Conservation (phyloP, 2,329 filamentous ascomycete genomes). For the Gaeumannomyces sp. region DNA sequence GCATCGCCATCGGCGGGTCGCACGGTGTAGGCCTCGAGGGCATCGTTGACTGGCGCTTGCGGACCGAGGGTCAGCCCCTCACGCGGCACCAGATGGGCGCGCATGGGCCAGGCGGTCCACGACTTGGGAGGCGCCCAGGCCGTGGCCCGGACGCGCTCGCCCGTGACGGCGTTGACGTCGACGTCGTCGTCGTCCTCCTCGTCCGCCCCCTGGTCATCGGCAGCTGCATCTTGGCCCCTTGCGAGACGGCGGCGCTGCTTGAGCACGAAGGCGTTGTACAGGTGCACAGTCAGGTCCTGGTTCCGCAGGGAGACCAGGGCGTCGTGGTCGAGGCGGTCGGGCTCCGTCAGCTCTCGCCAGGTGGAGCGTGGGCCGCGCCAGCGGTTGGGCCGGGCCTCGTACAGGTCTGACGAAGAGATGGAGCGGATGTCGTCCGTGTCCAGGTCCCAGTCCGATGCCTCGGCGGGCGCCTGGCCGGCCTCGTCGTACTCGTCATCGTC, state of each 20-base stretch:
- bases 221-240: slow-evolving; percentile 5
- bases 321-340: slow-evolving; percentile 56
- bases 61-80: slow-evolving; percentile 30
- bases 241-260: slow-evolving; percentile 37
- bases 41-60: slow-evolving; percentile 29
- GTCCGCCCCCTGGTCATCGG: slow-evolving; percentile 27
- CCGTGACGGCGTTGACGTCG: slow-evolving; percentile 21
- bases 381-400: slow-evolving; percentile 57
- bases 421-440: slow-evolving; percentile 42
- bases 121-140: slow-evolving; percentile 46
- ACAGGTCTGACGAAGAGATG: slow-evolving; percentile 40
- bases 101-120: slow-evolving; percentile 87
- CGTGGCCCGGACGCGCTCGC: slow-evolving; percentile 13
- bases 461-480: slow-evolving; percentile 24
- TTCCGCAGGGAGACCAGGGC: slow-evolving; percentile 59
- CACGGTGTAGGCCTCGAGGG: slow-evolving; percentile 46
- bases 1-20: slow-evolving; percentile 33
- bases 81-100: slow-evolving; percentile 53
- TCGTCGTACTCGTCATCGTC: slow-evolving; percentile 33
- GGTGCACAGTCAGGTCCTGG: slow-evolving; percentile 64
- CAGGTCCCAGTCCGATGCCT: slow-evolving; percentile 29
- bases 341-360: slow-evolving; percentile 58
- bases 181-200: slow-evolving; percentile 17
- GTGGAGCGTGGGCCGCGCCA: slow-evolving; percentile 62
- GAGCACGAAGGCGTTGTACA: slow-evolving; percentile 72